A percentile compares a stretch with the other conserved stretches of the same genome.
Conservation (phyloP, 345 rosid species). For the Gossypium longicalyx region DNA sequence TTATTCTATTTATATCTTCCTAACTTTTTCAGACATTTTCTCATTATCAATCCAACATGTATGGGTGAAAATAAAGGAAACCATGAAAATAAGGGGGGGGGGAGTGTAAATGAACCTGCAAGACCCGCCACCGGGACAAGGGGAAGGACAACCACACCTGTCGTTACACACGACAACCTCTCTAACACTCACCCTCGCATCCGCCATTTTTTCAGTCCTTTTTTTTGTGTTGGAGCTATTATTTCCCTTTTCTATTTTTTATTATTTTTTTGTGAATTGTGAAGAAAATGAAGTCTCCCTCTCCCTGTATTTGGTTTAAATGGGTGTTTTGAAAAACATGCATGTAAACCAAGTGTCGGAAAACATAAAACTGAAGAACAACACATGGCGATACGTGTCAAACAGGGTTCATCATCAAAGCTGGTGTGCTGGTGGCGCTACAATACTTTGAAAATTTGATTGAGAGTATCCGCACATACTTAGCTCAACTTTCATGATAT, state of each 20-base stretch:
- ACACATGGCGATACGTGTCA: background rate
- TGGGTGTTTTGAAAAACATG: background rate
- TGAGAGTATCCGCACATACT: no score
- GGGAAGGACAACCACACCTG: constrained; percentile 36
- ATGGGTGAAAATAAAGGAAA: no score
- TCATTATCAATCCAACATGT: no score
- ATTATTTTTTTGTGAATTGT: background rate
- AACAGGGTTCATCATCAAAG: background rate
- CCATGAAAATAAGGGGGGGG: no score
- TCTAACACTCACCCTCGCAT: constrained; percentile 14
- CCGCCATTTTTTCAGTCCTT: constrained; percentile 3
- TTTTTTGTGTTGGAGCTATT: background rate
- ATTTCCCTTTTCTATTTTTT: no score
- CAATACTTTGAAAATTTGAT: no score
- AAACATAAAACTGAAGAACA: background rate
- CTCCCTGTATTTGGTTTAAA: background rate
- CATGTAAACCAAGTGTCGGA: background rate
- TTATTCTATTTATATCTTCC: no score
- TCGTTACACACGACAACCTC: constrained; percentile 23
- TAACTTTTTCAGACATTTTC: no score
- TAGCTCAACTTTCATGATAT: no score
- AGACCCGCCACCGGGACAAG: constrained; percentile 40
- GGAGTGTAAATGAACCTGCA: constrained; percentile 34
- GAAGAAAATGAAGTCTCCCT: background rate
- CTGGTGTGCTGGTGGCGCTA: background rate